A percentile compares a stretch with the other conserved stretches of the same genome.
Conservation (phyloP, 129 eudicot species). For the Lactuca sativa region DNA sequence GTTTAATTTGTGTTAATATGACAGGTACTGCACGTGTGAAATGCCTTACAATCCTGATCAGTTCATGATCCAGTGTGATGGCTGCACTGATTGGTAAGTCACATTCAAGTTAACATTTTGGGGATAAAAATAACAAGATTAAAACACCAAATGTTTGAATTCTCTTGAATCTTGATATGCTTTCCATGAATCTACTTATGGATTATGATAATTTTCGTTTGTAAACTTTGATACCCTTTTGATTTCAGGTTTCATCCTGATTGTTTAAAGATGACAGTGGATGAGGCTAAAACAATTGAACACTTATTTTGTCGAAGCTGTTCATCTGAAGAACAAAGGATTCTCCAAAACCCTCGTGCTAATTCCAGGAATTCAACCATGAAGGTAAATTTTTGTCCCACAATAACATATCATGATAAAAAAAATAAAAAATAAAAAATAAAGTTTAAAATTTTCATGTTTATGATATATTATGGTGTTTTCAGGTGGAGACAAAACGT, state of each 20-base stretch:
- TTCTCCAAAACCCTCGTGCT: conserved; percentile 48
- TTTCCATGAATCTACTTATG: conserved; percentile 1
- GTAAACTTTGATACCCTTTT: conserved; percentile 15
- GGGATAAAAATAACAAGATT: no score
- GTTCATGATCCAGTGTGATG: conserved; percentile 82
- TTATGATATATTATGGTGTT: background rate
- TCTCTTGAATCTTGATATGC: background rate
- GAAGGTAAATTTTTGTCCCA: conserved; percentile 43
- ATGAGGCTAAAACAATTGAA: conserved; percentile 58
- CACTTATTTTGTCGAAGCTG: conserved; percentile 64
- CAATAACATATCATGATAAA: background rate
- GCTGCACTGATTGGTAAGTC: conserved; percentile 67
- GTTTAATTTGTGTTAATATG: conserved; percentile 10
- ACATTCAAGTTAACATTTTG: background rate
- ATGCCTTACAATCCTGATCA: conserved; percentile 89
- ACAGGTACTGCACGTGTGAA: conserved; percentile 83
- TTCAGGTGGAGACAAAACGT: conserved; percentile 14
- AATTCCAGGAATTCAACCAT: conserved; percentile 44
- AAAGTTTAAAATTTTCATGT: background rate
- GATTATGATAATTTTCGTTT: background rate
- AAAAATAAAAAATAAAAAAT: background rate
- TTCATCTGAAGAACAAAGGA: conserved; percentile 47
- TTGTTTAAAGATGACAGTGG: conserved; percentile 69
- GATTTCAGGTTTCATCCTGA: conserved; percentile 78
- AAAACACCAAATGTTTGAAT: no score